Conservation (phyloP, 116 monocot species). For the Posidonia oceanica region DNA sequence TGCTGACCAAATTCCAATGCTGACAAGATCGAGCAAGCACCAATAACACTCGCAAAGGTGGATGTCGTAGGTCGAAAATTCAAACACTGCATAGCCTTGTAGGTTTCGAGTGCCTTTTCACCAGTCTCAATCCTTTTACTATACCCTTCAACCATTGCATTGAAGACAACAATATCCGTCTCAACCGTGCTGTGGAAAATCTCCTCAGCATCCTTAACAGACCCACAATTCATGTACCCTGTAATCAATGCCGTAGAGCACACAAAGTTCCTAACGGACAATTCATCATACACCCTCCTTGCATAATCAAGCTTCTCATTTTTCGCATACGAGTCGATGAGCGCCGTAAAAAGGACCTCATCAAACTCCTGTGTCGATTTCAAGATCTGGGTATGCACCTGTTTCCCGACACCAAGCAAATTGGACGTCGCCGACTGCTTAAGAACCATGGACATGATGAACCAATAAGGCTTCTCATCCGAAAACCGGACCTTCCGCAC, state of each 20-base stretch:
- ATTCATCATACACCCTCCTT: constrained; percentile 30
- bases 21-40: constrained; percentile 70
- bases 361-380: constrained; percentile 29
- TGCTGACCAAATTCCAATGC: constrained; percentile 60
- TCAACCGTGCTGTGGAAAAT: constrained; percentile 34
- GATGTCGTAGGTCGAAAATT: constrained; percentile 46
- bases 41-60: constrained; percentile 68
- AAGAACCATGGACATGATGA: constrained; percentile 74
- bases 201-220: constrained; percentile 46
- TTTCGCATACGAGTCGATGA: constrained; percentile 84
- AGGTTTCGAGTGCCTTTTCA: constrained; percentile 37
- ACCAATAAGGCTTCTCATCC: constrained; percentile 47
- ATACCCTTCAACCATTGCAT: constrained; percentile 96
- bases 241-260: constrained; percentile 73
- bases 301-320: constrained; percentile 44
- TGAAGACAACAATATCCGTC: constrained; percentile 66
- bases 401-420: constrained; percentile 19
- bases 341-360: constrained; percentile 50
- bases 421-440: constrained; percentile 32
- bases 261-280: constrained; percentile 35
- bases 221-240: constrained; percentile 61
- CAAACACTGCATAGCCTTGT: constrained; percentile 41
- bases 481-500: constrained; percentile 29
- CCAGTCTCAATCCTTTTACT: constrained; percentile 42
- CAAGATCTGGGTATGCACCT: constrained; percentile 56